Evolutionary conservation across 2,329 filamentous ascomycete genomes (phyloP).

Genomic region (Exophiala lecanii-corni): DNA sequence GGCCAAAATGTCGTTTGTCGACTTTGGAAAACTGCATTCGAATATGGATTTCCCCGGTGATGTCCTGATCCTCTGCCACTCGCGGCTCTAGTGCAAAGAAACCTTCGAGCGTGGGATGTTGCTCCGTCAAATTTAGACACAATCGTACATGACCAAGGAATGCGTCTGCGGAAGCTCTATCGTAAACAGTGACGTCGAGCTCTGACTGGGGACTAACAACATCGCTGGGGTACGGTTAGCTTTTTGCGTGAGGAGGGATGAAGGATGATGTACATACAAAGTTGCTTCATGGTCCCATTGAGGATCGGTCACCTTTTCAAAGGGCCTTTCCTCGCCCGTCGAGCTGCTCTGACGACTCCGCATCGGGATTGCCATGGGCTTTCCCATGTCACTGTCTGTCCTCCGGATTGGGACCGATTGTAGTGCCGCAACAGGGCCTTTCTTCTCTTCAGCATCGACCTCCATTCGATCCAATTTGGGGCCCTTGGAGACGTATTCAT

Average conservation of each 20-base stretch:
- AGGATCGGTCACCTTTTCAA: conserved; percentile 70
- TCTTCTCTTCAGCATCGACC: conserved; percentile 58
- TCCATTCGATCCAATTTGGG: conserved; percentile 60
- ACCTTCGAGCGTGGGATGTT: conserved; percentile 67
- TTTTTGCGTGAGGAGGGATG: not conserved
- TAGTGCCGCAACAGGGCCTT: conserved; percentile 47
- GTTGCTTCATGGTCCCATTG: conserved; percentile 94
- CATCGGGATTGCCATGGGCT: conserved; percentile 93
- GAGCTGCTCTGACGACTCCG: conserved; percentile 94
- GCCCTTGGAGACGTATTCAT: conserved; percentile 89
- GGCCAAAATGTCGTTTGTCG: conserved; percentile 87
- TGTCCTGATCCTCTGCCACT: conserved; percentile 71
- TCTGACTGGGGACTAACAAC: conserved; percentile 87
- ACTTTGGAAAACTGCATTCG: conserved; percentile 80
- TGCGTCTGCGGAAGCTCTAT: conserved; percentile 72
- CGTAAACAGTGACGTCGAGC: conserved; percentile 91
- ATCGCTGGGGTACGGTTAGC: conserved; percentile 58
- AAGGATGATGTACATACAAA: conserved; percentile 63
- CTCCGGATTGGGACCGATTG: conserved; percentile 60
- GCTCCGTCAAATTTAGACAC: conserved; percentile 63
- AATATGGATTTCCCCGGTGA: conserved; percentile 81
- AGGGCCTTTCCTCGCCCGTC: conserved; percentile 66
- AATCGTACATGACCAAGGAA: conserved; percentile 90
- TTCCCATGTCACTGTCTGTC: conserved; percentile 74
- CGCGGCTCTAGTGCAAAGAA: conserved; percentile 83